A percentile compares a stretch with the other conserved stretches of the same genome.
These are phyloP conservation scores for Nicotiana noctiflora DNA, from an alignment of 257 asterid genomes.

Conservation along the genomic window DNA sequence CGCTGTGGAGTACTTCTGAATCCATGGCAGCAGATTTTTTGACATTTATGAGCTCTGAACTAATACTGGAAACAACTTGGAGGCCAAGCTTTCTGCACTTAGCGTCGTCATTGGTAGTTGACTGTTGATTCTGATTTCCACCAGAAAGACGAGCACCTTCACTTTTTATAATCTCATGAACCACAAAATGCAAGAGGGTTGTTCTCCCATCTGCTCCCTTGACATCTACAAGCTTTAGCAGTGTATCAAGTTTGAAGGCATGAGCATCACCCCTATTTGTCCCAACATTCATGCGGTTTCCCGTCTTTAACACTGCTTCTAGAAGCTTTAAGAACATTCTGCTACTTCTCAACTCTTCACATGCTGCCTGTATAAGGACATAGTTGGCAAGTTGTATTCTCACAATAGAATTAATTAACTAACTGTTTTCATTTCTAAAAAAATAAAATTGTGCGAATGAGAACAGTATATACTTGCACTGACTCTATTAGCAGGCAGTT, in stretches of 20 bases:
- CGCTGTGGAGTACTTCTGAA: constrained; percentile 21
- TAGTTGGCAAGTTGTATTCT: neutral
- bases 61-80: constrained; percentile 17
- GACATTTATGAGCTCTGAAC: constrained; percentile 18
- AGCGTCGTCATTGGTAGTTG: neutral
- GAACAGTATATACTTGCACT: neutral
- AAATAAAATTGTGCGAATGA: neutral
- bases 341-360: constrained; percentile 23
- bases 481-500: neutral
- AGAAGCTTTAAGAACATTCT: constrained; percentile 29
- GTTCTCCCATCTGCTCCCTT: constrained; percentile 29
- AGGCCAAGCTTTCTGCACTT: constrained; percentile 24
- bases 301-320: constrained; percentile 27
- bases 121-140: neutral
- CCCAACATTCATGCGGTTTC: constrained; percentile 32
- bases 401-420: neutral
- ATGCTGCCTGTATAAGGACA: constrained; percentile 20
- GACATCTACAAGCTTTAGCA: constrained; percentile 25
- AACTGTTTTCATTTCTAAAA: no score
- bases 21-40: constrained; percentile 31
- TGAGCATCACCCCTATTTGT: constrained; percentile 29
- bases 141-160: constrained; percentile 20
- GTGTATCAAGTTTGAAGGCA: constrained; percentile 27
- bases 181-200: constrained; percentile 27
- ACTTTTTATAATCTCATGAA: constrained; percentile 24